phyloP scores from a whole-genome alignment of 805 yeast genomes.

The Nakazawaea molendinolei region DNA sequence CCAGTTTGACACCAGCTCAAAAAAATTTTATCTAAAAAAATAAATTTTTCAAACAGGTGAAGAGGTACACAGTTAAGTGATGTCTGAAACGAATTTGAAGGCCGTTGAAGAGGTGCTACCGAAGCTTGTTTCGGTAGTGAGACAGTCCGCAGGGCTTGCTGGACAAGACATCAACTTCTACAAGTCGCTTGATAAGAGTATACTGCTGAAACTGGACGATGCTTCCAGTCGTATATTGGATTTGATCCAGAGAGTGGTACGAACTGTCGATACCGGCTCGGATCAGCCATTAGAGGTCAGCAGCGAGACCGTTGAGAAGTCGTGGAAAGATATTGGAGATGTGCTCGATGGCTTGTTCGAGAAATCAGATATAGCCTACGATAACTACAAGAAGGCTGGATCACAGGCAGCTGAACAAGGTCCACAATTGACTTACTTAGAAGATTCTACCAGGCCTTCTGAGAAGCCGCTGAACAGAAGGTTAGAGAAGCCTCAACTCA shows the following conservation, averaged over 20 bases:
- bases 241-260: constrained; percentile 39
- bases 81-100: too few species aligned
- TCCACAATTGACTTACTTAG: constrained; percentile 44
- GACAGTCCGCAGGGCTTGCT: constrained; percentile 64
- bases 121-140: constrained; percentile 46
- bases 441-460: constrained; percentile 29
- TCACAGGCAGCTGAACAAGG: constrained; percentile 13
- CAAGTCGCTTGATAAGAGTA: constrained; percentile 47
- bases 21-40: too few species aligned
- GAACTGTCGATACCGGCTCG: constrained; percentile 26
- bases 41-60: too few species aligned
- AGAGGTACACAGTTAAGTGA: too few species aligned
- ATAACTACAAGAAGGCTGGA: constrained; percentile 26
- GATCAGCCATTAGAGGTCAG: constrained; percentile 28
- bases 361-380: constrained; percentile 65
- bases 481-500: constrained; percentile 61
- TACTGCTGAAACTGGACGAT: constrained; percentile 32
- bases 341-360: constrained; percentile 69
- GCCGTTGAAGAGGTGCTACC: constrained; percentile 30
- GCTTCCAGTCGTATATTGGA: constrained; percentile 36
- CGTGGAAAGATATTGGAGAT: constrained; percentile 60
- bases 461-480: constrained; percentile 19
- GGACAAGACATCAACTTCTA: constrained; percentile 79
- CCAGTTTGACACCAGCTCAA: too few species aligned
- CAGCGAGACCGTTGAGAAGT: constrained; percentile 35